A percentile compares a stretch with the other conserved stretches of the same genome.
phyloP scores from a whole-genome alignment of 306 rosid species.

The Malus sylvestris region DNA sequence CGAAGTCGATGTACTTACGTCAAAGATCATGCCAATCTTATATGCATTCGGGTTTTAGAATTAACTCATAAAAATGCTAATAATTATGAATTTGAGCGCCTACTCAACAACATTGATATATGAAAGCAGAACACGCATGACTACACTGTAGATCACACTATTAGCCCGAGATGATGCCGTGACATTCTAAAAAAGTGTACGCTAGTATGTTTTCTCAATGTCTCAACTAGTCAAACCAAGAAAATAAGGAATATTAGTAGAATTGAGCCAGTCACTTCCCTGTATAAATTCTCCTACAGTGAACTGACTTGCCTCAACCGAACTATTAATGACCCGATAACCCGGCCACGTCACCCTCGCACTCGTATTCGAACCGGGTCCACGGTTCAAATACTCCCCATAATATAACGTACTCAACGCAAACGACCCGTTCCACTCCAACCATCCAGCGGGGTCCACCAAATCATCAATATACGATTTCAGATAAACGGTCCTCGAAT shows the following conservation, averaged over 20 bases:
- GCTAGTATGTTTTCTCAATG: too few relatives aligned
- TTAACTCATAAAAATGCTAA: too few relatives aligned
- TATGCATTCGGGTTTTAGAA: too few relatives aligned
- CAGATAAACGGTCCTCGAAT: conserved; percentile 60
- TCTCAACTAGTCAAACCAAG: conserved; percentile 27
- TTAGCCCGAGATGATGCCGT: too few relatives aligned
- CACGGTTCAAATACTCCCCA: conserved; percentile 62
- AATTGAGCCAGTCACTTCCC: conserved; percentile 55
- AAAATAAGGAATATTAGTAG: conserved; percentile 51
- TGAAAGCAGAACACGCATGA: background rate
- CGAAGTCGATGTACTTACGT: too few relatives aligned
- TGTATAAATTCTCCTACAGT: conserved; percentile 52
- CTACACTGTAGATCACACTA: too few relatives aligned
- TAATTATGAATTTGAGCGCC: too few relatives aligned
- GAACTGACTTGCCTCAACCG: conserved; percentile 57
- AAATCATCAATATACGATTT: conserved; percentile 46
- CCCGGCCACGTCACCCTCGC: conserved; percentile 77
- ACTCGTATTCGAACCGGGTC: conserved; percentile 61
- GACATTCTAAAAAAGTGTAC: background rate
- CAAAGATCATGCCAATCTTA: too few relatives aligned
- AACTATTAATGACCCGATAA: conserved; percentile 48
- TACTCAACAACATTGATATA: background rate
- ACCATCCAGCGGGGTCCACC: conserved; percentile 63
- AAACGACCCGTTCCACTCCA: conserved; percentile 70
- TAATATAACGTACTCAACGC: conserved; percentile 66